Conservation (phyloP, 2,329 filamentous ascomycete genomes). For the Ophiocordyceps camponoti-saundersi region DNA sequence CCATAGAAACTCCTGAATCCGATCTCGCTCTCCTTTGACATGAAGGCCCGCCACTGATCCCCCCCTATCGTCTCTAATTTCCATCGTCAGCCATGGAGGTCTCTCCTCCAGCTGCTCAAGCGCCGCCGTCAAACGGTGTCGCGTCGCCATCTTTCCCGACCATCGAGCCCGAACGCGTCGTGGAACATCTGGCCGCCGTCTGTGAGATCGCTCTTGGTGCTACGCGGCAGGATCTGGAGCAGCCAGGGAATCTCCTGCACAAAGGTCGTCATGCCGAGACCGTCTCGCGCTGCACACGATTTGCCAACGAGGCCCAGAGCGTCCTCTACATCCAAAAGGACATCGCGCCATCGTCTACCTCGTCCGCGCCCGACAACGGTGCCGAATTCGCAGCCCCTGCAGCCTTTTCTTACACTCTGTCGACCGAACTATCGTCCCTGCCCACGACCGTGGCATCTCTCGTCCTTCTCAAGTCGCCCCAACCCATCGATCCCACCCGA, state of each 20-base stretch:
- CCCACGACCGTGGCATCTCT: constrained; percentile 72
- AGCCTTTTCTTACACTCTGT: constrained; percentile 61
- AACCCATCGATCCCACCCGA: constrained; percentile 68
- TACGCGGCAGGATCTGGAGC: constrained; percentile 61
- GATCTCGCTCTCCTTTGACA: neutral
- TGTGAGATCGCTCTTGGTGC: constrained; percentile 61
- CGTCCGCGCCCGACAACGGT: constrained; percentile 33
- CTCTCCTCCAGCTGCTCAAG: constrained; percentile 25
- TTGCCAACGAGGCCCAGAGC: constrained; percentile 74
- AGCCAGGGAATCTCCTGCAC: constrained; percentile 68
- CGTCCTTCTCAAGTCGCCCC: constrained; percentile 76
- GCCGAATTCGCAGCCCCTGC: constrained; percentile 23
- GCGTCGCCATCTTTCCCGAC: constrained; percentile 28
- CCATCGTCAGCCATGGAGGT: constrained; percentile 30
- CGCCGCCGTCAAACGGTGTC: constrained; percentile 29
- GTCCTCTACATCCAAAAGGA: constrained; percentile 89
- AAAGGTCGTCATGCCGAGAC: constrained; percentile 58
- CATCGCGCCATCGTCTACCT: constrained; percentile 24
- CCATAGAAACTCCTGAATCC: neutral
- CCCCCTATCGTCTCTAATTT: neutral
- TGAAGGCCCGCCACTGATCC: neutral
- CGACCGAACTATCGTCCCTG: constrained; percentile 65
- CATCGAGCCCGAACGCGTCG: constrained; percentile 50
- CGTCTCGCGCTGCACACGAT: constrained; percentile 70
- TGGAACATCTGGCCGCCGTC: constrained; percentile 56